Conservation (phyloP, 2,329 filamentous ascomycete genomes). For the Alternaria dauci region DNA sequence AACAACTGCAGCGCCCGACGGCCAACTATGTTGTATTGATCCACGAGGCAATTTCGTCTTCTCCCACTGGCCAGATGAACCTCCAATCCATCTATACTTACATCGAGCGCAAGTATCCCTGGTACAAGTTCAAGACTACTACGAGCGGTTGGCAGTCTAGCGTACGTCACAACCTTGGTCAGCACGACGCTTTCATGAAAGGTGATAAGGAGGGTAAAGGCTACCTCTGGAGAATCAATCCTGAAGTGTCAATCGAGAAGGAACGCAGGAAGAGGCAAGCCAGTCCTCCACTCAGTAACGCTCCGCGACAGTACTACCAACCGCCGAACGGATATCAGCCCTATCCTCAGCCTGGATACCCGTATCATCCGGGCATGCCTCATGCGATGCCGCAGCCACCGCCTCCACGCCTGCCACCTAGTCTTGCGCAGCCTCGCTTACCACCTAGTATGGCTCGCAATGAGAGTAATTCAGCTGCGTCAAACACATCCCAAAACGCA, state of each 20-base stretch:
- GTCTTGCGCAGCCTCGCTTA: slow-evolving; percentile 43
- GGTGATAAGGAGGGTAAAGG: slow-evolving; percentile 69
- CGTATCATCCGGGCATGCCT: slow-evolving; percentile 43
- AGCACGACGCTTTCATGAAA: slow-evolving; percentile 67
- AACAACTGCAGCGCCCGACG: slow-evolving; percentile 74
- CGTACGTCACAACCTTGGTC: slow-evolving; percentile 70
- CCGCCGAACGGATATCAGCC: slow-evolving; percentile 41
- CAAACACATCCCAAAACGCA: slow-evolving; percentile 36
- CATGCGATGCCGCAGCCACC: slow-evolving; percentile 43
- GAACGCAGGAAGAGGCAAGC: slow-evolving; percentile 61
- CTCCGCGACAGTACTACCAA: slow-evolving; percentile 46
- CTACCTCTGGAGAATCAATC: slow-evolving; percentile 69
- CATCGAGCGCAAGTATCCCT: slow-evolving; percentile 69
- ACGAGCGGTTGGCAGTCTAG: slow-evolving; percentile 73
- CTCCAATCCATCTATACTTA: slow-evolving; percentile 72
- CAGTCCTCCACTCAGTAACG: slow-evolving; percentile 52
- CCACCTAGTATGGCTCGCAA: slow-evolving; percentile 48
- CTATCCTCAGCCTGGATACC: slow-evolving; percentile 38
- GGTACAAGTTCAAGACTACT: slow-evolving; percentile 66
- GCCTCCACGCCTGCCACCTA: slow-evolving; percentile 41
- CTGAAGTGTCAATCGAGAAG: slow-evolving; percentile 67
- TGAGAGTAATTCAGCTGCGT: slow-evolving; percentile 32
- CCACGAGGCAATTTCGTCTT: slow-evolving; percentile 67
- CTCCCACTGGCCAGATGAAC: slow-evolving; percentile 65
- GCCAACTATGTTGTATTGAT: slow-evolving; percentile 71